phyloP scores from a whole-genome alignment of 345 rosid genomes.

The Heritiera fomes region DNA sequence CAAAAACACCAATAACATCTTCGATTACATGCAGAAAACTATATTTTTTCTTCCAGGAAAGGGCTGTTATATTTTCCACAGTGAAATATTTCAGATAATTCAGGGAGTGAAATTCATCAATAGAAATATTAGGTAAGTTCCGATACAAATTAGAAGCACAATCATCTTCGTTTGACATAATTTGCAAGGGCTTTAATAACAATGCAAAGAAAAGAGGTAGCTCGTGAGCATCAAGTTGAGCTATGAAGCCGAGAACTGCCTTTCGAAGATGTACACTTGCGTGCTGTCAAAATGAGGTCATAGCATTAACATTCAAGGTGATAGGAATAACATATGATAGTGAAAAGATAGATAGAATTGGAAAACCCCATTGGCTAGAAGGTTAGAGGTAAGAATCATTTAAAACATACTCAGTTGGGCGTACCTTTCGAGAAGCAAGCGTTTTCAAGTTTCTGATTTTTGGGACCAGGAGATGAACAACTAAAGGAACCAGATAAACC shows the following conservation, averaged over 20 bases:
- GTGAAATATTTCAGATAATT: constrained; percentile 57
- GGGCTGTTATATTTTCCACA: constrained; percentile 47
- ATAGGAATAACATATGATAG: constrained; percentile 10
- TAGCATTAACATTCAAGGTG: neutral
- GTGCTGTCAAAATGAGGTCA: constrained; percentile 48
- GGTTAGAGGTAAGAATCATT: constrained; percentile 5
- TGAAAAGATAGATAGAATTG: neutral
- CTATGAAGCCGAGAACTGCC: constrained; percentile 79
- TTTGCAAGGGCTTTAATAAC: constrained; percentile 73
- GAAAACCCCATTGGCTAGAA: constrained; percentile 7
- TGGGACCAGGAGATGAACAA: constrained; percentile 70
- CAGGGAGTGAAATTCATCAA: constrained; percentile 46
- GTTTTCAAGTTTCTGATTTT: constrained; percentile 82
- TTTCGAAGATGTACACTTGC: constrained; percentile 71
- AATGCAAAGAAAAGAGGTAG: constrained; percentile 74
- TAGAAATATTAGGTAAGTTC: constrained; percentile 41
- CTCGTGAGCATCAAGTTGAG: constrained; percentile 71
- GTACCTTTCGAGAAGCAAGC: constrained; percentile 85
- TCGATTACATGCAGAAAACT: constrained; percentile 88
- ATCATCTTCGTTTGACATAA: constrained; percentile 52
- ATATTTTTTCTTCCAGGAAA: constrained; percentile 73
- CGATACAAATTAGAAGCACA: constrained; percentile 34
- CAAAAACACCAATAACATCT: constrained; percentile 74
- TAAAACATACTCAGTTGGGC: constrained; percentile 16
- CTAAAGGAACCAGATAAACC: constrained; percentile 57